Conservation (phyloP, 805 yeast genomes). For the Starmerella floricola region DNA sequence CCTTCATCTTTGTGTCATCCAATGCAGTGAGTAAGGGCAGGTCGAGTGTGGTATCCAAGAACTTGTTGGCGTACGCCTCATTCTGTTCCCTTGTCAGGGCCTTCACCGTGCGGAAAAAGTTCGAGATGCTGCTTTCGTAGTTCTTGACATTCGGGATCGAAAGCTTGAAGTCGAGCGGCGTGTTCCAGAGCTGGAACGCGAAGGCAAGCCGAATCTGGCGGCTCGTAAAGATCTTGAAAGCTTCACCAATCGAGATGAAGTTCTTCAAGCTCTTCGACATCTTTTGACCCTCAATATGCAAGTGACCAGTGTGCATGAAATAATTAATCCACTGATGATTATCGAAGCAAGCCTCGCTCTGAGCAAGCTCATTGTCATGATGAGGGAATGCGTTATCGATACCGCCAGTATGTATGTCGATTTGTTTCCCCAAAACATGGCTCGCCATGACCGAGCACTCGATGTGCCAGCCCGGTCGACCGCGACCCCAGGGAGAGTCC, state of each 20-base stretch:
- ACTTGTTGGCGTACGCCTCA: conserved; percentile 43
- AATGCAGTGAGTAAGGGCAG: conserved; percentile 43
- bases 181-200: conserved; percentile 86
- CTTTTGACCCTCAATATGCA: conserved; percentile 96
- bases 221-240: conserved; percentile 53
- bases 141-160: conserved; percentile 65
- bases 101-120: conserved; percentile 77
- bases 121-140: conserved; percentile 59
- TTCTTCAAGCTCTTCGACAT: conserved; percentile 94
- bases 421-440: conserved; percentile 64
- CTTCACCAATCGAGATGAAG: conserved; percentile 88
- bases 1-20: conserved; percentile 40
- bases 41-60: conserved; percentile 37
- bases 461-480: conserved; percentile 99
- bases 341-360: conserved; percentile 83
- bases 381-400: conserved; percentile 97
- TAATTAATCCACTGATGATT: conserved; percentile 94
- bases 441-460: conserved; percentile 99
- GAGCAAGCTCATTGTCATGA: conserved; percentile 97
- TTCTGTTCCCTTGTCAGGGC: conserved; percentile 61
- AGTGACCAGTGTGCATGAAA: conserved; percentile 92
- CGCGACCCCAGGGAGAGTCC: conserved; percentile 93
- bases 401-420: conserved; percentile 96
- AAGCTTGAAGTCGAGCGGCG: conserved; percentile 83
- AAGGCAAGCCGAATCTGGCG: conserved; percentile 86